Evolutionary conservation across 495 filamentous ascomycete species (phyloP).

Genomic region (Tuber magnatum): DNA sequence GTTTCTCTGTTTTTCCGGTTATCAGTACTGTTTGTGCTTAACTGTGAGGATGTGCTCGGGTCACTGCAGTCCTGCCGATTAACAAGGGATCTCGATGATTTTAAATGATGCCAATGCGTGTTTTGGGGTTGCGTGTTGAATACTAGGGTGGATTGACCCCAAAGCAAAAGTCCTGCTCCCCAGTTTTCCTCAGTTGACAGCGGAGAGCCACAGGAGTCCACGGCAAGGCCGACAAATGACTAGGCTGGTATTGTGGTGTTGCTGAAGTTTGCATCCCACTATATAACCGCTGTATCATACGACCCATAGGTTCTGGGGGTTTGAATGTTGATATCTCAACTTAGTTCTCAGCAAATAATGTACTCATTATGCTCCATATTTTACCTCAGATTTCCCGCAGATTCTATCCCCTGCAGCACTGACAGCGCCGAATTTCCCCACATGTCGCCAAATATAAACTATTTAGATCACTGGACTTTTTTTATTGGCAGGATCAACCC

Average conservation of each 20-base stretch:
- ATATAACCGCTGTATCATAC: no score
- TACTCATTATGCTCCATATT: no score
- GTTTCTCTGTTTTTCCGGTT: no score
- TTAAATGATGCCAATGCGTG: neutral
- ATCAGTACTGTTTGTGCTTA: neutral
- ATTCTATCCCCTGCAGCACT: neutral
- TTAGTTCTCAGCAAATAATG: neutral
- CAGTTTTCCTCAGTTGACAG: neutral
- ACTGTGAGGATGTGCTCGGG: neutral
- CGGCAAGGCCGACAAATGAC: neutral
- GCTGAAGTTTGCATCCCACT: neutral
- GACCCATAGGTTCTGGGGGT: neutral
- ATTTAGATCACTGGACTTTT: no score
- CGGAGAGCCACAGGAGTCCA: neutral
- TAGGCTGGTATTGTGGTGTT: neutral
- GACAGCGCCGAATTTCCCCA: no score
- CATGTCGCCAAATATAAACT: no score
- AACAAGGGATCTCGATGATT: neutral
- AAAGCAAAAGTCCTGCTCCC: neutral
- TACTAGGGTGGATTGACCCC: neutral
- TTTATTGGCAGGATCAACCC: no score
- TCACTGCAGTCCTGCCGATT: neutral
- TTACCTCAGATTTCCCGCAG: neutral
- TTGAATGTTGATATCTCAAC: neutral
- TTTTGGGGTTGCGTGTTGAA: neutral